Evolutionary conservation across 1,284 basidiomycete genomes (phyloP).

Genomic region (Porodaedalea pini): DNA sequence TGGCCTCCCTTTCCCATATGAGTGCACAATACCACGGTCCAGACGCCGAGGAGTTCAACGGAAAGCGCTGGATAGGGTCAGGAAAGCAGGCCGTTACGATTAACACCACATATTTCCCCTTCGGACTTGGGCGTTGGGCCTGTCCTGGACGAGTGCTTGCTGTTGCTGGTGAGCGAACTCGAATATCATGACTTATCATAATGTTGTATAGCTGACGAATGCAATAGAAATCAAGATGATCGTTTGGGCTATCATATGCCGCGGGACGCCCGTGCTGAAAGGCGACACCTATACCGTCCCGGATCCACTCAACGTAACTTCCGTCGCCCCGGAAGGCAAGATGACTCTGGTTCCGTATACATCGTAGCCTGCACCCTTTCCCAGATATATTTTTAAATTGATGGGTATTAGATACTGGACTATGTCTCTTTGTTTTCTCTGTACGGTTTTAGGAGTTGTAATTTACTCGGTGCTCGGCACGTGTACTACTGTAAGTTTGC

Average conservation of each 20-base stretch:
- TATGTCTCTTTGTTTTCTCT: too few relatives aligned
- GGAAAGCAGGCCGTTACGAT: conserved; percentile 33
- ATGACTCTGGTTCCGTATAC: conserved; percentile 9
- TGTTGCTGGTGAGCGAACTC: conserved; percentile 32
- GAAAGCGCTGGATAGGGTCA: conserved; percentile 33
- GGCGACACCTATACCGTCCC: conserved; percentile 33
- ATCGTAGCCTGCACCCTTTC: too few relatives aligned
- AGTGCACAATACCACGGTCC: conserved; percentile 31
- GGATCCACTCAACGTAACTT: conserved; percentile 35
- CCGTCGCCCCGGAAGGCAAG: conserved; percentile 26
- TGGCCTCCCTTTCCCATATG: conserved; percentile 33
- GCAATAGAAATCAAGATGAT: conserved; percentile 37
- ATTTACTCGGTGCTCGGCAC: too few relatives aligned
- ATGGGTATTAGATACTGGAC: too few relatives aligned
- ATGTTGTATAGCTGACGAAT: background rate
- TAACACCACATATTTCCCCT: conserved; percentile 33
- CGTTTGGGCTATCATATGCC: conserved; percentile 31
- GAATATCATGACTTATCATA: background rate
- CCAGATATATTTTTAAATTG: too few relatives aligned
- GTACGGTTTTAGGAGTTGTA: too few relatives aligned
- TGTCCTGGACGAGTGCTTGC: conserved; percentile 36
- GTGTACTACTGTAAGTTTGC: too few relatives aligned
- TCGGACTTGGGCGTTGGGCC: conserved; percentile 36
- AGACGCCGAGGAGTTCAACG: conserved; percentile 31
- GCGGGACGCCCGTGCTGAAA: conserved; percentile 32